Evolutionary conservation across 1,139 yeast species (phyloP).

Genomic region (Entelexis sorbosivorans): DNA sequence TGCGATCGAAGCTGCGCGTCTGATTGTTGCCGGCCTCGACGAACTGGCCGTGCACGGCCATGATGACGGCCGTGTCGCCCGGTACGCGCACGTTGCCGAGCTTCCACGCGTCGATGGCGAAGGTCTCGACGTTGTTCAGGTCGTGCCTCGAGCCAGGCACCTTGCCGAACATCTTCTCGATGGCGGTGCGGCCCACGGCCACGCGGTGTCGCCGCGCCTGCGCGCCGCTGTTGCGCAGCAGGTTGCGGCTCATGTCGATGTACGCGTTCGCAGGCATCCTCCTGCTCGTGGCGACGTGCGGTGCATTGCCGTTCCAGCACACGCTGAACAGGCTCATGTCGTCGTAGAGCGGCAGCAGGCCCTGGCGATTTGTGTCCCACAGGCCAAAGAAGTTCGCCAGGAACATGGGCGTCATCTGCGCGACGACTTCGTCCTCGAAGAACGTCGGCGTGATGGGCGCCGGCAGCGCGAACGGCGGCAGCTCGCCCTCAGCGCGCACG

Average conservation of each 20-base stretch:
- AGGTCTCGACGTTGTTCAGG: constrained; percentile 51
- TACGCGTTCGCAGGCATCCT: constrained; percentile 18
- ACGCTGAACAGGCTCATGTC: constrained; percentile 76
- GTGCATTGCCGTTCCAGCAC: constrained; percentile 36
- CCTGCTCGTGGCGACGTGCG: constrained; percentile 10
- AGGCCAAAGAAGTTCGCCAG: constrained; percentile 59
- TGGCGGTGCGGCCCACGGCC: constrained; percentile 60
- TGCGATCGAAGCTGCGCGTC: constrained; percentile 72
- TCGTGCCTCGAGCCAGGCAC: constrained; percentile 71
- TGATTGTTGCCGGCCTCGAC: constrained; percentile 51
- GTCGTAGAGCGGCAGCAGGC: constrained; percentile 62
- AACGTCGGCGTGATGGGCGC: constrained; percentile 45
- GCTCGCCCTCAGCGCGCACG: constrained; percentile 58
- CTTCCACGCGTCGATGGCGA: constrained; percentile 70
- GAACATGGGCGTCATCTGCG: constrained; percentile 60
- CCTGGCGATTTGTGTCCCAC: constrained; percentile 73
- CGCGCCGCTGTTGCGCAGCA: constrained; percentile 54
- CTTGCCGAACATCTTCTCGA: constrained; percentile 48
- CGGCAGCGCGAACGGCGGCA: constrained; percentile 43
- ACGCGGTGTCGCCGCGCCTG: constrained; percentile 48
- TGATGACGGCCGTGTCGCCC: constrained; percentile 62
- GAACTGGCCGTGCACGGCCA: constrained; percentile 74
- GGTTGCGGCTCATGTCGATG: constrained; percentile 58
- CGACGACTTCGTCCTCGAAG: constrained; percentile 70
- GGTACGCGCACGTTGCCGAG: constrained; percentile 35